These are phyloP conservation scores for Yamadazyma endophytica DNA, from an alignment of 805 yeast genomes.

Conservation along the genomic window DNA sequence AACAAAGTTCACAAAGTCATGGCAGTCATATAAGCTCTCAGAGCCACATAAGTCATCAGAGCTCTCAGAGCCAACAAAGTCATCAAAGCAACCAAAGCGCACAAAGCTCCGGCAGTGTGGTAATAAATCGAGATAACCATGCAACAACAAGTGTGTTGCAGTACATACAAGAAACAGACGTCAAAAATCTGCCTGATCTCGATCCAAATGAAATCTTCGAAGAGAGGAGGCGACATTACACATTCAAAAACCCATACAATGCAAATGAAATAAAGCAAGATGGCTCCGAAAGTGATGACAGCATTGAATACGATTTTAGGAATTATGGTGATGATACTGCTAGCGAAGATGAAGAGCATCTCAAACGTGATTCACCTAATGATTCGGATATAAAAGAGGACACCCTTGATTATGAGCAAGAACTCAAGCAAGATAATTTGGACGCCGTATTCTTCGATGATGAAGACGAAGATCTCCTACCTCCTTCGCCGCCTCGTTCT, in stretches of 20 bases:
- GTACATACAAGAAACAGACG: constrained; percentile 25
- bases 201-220: constrained; percentile 34
- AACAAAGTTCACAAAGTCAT: constrained; percentile 13
- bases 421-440: constrained; percentile 2
- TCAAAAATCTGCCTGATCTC: constrained; percentile 15
- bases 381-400: constrained; percentile 1
- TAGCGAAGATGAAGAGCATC: background rate
- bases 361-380: background rate
- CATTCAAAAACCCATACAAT: constrained; percentile 22
- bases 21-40: constrained; percentile 13
- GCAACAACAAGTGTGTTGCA: constrained; percentile 29
- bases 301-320: background rate
- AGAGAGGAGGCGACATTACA: constrained; percentile 30
- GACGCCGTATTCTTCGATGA: constrained; percentile 20
- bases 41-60: constrained; percentile 13
- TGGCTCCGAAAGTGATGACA: constrained; percentile 1
- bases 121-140: constrained; percentile 13
- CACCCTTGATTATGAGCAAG: constrained; percentile 3
- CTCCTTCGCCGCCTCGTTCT: constrained; percentile 67
- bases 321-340: constrained; percentile 1
- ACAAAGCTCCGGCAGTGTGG: constrained; percentile 11
- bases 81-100: constrained; percentile 7
- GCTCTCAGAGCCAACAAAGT: background rate
- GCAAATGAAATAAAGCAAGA: constrained; percentile 12
- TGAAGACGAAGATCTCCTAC: constrained; percentile 40